A percentile compares a stretch with the other conserved stretches of the same genome.
These are phyloP conservation scores for Citeromyces nyonsensis DNA, from an alignment of 805 yeast genomes.

Conservation along the genomic window DNA sequence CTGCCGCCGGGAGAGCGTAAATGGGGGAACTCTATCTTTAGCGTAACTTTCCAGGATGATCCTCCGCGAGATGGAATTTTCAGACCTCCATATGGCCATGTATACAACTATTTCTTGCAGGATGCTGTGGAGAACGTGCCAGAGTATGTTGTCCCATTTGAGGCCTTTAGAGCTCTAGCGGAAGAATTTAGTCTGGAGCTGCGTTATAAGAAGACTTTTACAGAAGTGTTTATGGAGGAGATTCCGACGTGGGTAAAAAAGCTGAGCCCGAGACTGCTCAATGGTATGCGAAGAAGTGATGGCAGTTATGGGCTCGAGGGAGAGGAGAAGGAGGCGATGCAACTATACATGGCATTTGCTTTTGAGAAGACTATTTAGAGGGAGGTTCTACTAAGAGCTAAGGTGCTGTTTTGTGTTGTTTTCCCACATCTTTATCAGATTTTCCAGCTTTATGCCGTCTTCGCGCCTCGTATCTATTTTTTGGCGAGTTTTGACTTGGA, in stretches of 20 bases:
- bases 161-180: slow-evolving; percentile 67
- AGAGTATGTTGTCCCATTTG: slow-evolving; percentile 93
- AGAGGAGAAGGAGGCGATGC: slow-evolving; percentile 73
- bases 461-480: too few species aligned
- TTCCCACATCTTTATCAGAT: too few species aligned
- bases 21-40: slow-evolving; percentile 81
- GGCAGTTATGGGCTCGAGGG: slow-evolving; percentile 83
- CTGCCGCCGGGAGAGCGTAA: slow-evolving; percentile 32
- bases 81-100: slow-evolving; percentile 66
- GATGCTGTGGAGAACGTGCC: slow-evolving; percentile 97
- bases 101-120: slow-evolving; percentile 63
- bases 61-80: slow-evolving; percentile 70
- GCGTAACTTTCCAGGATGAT: slow-evolving; percentile 63
- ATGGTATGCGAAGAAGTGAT: slow-evolving; percentile 59
- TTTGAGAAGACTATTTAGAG: slow-evolving; percentile 34
- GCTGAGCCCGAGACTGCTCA: slow-evolving; percentile 44
- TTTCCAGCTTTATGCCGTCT: neutral
- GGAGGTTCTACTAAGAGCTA: too few species aligned
- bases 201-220: slow-evolving; percentile 59
- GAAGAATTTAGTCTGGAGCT: slow-evolving; percentile 69
- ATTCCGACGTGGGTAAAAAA: slow-evolving; percentile 48
- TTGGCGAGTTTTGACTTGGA: too few species aligned
- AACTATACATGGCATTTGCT: slow-evolving; percentile 75
- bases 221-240: slow-evolving; percentile 69
- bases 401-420: too few species aligned